Conservation (phyloP, 1,139 yeast species). For the Hansenula lynferdii region DNA sequence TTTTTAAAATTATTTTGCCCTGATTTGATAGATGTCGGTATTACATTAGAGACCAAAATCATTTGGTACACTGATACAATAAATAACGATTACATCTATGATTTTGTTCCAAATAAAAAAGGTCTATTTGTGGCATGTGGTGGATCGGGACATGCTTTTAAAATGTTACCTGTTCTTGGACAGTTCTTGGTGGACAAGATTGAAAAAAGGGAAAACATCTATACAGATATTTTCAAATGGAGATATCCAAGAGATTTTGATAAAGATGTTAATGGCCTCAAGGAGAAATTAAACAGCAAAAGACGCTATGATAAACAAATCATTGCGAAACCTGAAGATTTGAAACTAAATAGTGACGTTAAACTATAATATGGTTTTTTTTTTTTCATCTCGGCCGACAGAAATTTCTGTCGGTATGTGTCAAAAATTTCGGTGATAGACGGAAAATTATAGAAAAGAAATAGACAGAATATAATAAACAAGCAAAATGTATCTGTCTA, state of each 20-base stretch:
- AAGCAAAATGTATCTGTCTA: no score
- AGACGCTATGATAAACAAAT: slow-evolving; percentile 20
- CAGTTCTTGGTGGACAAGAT: slow-evolving; percentile 26
- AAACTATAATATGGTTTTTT: no score
- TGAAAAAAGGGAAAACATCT: slow-evolving; percentile 22
- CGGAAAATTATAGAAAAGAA: no score
- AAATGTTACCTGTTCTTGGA: slow-evolving; percentile 32
- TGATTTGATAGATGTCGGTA: slow-evolving; percentile 18
- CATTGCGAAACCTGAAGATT: slow-evolving; percentile 9
- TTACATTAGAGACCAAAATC: slow-evolving; percentile 23
- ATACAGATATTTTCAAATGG: slow-evolving; percentile 28
- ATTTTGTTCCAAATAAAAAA: slow-evolving; percentile 32
- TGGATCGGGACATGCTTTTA: slow-evolving; percentile 37
- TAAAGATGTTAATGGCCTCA: neutral
- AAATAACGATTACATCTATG: slow-evolving; percentile 35
- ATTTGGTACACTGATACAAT: slow-evolving; percentile 41
- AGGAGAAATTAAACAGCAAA: slow-evolving; percentile 20
- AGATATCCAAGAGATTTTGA: slow-evolving; percentile 21
- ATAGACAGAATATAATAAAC: no score
- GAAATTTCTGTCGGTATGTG: no score
- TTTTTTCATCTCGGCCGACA: no score
- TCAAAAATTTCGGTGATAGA: no score
- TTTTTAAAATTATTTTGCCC: slow-evolving; percentile 21
- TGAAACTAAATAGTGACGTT: no score
- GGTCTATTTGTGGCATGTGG: slow-evolving; percentile 39